Base-by-base conservation (phyloP, 768 basidiomycete genomes). In the Leccinum obscurum region DNA sequence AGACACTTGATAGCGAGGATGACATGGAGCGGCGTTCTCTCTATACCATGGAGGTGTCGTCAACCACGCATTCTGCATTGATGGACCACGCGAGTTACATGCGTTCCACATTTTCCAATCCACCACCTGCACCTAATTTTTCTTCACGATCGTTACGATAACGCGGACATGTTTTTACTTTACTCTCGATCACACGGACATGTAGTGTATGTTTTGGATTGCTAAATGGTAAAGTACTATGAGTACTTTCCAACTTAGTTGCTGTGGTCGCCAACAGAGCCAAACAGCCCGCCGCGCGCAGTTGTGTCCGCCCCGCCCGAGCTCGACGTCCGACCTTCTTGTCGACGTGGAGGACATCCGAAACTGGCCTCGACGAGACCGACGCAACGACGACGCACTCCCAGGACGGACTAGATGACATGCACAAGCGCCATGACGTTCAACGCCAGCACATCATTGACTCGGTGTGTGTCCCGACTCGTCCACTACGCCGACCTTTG, bases 371-470 rank as follows among this genome's bases (percentile, higher is more conserved):
- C 20, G 35, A 41, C 55, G 50, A 65, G 37, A 56, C 52, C 56
- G 59, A 51, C 63, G 46, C 54, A 52, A 52, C 68, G 65, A 57
- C 68, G 59, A 59, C 59, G 61, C 54, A 56, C 58, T 56, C 60
- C 54, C 49, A 22, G 62, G 59, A 60, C 54, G 56, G 64, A 66
- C 73, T 74, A 68, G 66, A 76, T 74, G 76, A 76, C 79, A 87
- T 87, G 86, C 80, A 78, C 75, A 83, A 76, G 74, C 85, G 80
- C 65, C 78, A 82, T 73, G 76, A 87, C 83, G 84, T 80, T 61
- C 87, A 88, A 74, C 81, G 88, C 67, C 83, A 85, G 74, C 88
- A 90, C 74, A 80, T 90, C 72, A 80, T 89, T 67, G 77, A 82
- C 68, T 85, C 88, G 37, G 88, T 87, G 70, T 65, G 87, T 74